These are phyloP conservation scores for Collariella sp. DNA, from an alignment of 495 filamentous ascomycete species.

Conservation along the genomic window DNA sequence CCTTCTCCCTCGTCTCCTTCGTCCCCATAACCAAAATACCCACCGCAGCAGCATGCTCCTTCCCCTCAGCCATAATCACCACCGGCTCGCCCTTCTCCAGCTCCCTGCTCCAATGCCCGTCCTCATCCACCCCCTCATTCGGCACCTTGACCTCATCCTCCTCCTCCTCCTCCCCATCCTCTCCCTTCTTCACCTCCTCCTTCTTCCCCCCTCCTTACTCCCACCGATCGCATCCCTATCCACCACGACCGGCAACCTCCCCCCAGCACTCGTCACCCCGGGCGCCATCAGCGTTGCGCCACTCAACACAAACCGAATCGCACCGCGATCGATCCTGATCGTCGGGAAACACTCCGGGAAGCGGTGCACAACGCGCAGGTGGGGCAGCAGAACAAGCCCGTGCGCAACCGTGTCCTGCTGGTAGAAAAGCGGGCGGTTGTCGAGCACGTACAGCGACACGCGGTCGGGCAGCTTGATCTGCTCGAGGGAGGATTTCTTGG, in stretches of 20 bases:
- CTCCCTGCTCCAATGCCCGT: constrained; percentile 46
- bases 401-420: constrained; percentile 72
- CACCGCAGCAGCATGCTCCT: constrained; percentile 82
- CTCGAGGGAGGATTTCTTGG: constrained; percentile 90
- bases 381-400: constrained; percentile 58
- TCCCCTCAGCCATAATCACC: constrained; percentile 85
- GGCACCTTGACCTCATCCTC: constrained; percentile 33
- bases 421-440: constrained; percentile 72
- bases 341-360: constrained; percentile 58
- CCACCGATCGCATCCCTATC: constrained; percentile 25
- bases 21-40: constrained; percentile 81
- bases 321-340: constrained; percentile 79
- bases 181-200: constrained; percentile 25
- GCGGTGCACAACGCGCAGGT: constrained; percentile 66
- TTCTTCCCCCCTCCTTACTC: constrained; percentile 7
- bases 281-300: constrained; percentile 95
- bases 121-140: constrained; percentile 38
- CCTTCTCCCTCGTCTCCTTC: constrained; percentile 83
- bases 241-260: constrained; percentile 49
- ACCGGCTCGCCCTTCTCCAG: constrained; percentile 73
- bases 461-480: constrained; percentile 89
- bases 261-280: constrained; percentile 75
- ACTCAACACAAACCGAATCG: constrained; percentile 89
- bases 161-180: constrained; percentile 12
- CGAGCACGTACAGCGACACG: constrained; percentile 75